phyloP scores from a whole-genome alignment of 306 rosid genomes.

The Abrus pulchellus region DNA sequence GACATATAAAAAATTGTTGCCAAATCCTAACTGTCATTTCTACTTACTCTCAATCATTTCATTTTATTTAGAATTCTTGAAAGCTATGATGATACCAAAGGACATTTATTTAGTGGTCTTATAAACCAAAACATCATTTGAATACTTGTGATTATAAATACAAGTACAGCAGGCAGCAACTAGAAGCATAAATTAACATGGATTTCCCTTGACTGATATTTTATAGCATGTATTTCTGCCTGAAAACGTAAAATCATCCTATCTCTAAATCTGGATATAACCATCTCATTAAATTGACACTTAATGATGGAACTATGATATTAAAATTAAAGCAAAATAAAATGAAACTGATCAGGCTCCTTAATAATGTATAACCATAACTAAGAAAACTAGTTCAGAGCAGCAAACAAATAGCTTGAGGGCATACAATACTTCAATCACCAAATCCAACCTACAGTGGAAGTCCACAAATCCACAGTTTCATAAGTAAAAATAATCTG shows the following conservation, averaged over 20 bases:
- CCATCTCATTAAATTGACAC: slow-evolving; percentile 25
- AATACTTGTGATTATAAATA: too few relatives aligned
- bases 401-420: slow-evolving; percentile 26
- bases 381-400: not conserved
- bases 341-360: slow-evolving; percentile 2
- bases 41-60: too few relatives aligned
- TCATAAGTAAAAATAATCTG: not conserved
- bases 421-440: slow-evolving; percentile 10
- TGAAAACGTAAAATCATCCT: slow-evolving; percentile 10
- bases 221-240: slow-evolving; percentile 2
- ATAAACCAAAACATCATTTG: too few relatives aligned
- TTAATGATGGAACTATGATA: not conserved
- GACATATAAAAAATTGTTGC: too few relatives aligned
- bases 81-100: too few relatives aligned
- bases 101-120: too few relatives aligned
- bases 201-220: slow-evolving; percentile 1
- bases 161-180: not conserved
- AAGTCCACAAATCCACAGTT: not conserved
- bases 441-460: not conserved
- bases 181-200: slow-evolving; percentile 32
- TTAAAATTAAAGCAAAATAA: not conserved
- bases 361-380: not conserved
- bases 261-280: not conserved
- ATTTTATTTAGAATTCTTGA: too few relatives aligned
- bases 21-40: too few relatives aligned